A percentile compares a stretch with the other conserved stretches of the same genome.
phyloP scores from a whole-genome alignment of 805 yeast genomes.

The Metschnikowia reukaufii region DNA sequence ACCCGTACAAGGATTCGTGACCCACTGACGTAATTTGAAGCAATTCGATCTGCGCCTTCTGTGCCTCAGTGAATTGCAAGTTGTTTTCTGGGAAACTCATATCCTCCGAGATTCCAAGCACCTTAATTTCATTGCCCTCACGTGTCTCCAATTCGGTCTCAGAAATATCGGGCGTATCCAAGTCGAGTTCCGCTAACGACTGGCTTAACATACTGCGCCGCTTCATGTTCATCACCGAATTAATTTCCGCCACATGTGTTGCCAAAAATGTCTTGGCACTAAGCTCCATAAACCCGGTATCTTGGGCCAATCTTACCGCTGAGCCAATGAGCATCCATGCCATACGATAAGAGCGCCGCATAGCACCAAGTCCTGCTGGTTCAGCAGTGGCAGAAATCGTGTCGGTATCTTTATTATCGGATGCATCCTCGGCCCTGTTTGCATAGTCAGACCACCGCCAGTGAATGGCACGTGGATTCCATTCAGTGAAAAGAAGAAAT shows the following conservation, averaged over 20 bases:
- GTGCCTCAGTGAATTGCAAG: constrained; percentile 57
- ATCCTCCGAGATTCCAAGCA: constrained; percentile 28
- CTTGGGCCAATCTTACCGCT: constrained; percentile 83
- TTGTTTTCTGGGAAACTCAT: constrained; percentile 16
- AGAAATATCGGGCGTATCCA: constrained; percentile 45
- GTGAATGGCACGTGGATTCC: constrained; percentile 95
- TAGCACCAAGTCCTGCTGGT: constrained; percentile 74
- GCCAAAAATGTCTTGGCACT: constrained; percentile 76
- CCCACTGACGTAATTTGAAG: constrained; percentile 78
- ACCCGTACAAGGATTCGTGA: constrained; percentile 78
- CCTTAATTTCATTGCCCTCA: constrained; percentile 27
- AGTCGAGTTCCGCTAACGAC: constrained; percentile 64
- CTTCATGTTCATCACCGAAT: constrained; percentile 78
- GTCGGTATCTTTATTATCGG: constrained; percentile 12
- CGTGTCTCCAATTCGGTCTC: constrained; percentile 34
- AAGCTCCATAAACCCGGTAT: constrained; percentile 74
- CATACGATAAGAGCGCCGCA: constrained; percentile 85
- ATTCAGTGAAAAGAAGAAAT: constrained; percentile 81
- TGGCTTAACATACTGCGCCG: constrained; percentile 76
- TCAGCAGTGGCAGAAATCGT: constrained; percentile 29
- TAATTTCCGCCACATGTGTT: constrained; percentile 80
- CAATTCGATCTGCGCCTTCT: constrained; percentile 77
- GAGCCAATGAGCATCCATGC: constrained; percentile 93
- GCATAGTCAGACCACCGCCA: constrained; percentile 87
- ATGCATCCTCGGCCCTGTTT: constrained; percentile 49